These are phyloP conservation scores for Sphaerobolus stellatus DNA, from an alignment of 1,284 basidiomycete species.

Conservation along the genomic window DNA sequence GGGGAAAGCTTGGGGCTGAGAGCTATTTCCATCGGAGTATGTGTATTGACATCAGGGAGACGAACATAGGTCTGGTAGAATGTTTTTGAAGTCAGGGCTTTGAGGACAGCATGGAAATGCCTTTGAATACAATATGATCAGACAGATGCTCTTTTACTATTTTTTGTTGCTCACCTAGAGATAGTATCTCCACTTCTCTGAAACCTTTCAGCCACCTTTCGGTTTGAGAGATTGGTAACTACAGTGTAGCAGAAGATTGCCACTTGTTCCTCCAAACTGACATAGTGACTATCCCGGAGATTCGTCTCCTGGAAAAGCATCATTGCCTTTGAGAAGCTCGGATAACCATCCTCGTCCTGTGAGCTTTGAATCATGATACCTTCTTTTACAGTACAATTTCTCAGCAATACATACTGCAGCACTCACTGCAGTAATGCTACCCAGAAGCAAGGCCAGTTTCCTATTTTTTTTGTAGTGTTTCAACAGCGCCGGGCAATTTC, in stretches of 20 bases:
- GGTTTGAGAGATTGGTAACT: neutral
- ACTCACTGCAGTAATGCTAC: too few relatives aligned
- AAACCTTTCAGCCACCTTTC: neutral
- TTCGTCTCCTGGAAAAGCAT: neutral
- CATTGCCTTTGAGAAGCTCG: neutral
- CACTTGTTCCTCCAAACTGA: neutral
- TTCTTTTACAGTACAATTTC: too few relatives aligned
- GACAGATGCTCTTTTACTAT: neutral
- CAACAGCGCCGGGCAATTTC: too few relatives aligned
- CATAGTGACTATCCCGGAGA: neutral
- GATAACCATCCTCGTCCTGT: neutral
- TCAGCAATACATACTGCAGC: too few relatives aligned
- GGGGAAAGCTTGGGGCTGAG: conserved; percentile 1
- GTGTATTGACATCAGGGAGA: neutral
- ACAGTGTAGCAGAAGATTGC: neutral
- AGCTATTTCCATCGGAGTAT: neutral
- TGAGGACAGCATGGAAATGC: neutral
- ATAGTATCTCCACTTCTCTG: neutral
- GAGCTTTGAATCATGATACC: neutral
- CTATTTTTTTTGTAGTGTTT: too few relatives aligned
- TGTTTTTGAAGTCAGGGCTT: neutral
- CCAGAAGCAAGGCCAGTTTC: too few relatives aligned
- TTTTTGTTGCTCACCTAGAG: neutral
- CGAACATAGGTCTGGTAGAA: neutral
- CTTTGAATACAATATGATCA: neutral